A percentile compares a stretch with the other conserved stretches of the same genome.
Conservation (phyloP, 345 rosid genomes). For the Moringa oleifera region DNA sequence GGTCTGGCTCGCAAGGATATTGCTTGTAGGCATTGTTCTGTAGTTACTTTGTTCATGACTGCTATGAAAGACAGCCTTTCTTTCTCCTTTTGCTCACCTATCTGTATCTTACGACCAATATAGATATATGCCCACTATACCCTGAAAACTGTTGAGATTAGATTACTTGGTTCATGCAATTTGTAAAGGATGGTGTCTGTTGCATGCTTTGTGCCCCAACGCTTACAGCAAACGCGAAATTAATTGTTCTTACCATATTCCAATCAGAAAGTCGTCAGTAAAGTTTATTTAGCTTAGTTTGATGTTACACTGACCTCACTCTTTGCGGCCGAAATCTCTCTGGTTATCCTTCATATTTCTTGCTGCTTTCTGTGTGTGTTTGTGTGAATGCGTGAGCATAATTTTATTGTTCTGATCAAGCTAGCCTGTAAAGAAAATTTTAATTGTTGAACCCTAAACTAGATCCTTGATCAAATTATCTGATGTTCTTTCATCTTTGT, state of each 20-base stretch:
- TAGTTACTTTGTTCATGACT: not conserved
- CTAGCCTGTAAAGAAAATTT: not conserved
- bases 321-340: not conserved
- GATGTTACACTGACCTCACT: not conserved
- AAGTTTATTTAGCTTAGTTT: not conserved
- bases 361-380: not conserved
- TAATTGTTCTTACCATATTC: not conserved
- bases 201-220: no score
- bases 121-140: no score
- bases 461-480: not conserved
- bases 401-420: not conserved
- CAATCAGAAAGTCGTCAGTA: not conserved
- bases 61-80: not conserved
- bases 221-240: not conserved
- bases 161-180: not conserved
- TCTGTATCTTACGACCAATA: no score
- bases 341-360: not conserved
- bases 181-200: not conserved
- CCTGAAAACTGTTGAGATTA: not conserved
- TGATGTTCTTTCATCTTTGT: slow-evolving; percentile 7
- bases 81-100: not conserved
- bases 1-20: slow-evolving; percentile 75
- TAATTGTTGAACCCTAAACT: not conserved
- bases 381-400: no score
- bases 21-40: slow-evolving; percentile 63